Evolutionary conservation across 2,329 filamentous ascomycete genomes (phyloP).

Genomic region (Delphinella strobiligena): DNA sequence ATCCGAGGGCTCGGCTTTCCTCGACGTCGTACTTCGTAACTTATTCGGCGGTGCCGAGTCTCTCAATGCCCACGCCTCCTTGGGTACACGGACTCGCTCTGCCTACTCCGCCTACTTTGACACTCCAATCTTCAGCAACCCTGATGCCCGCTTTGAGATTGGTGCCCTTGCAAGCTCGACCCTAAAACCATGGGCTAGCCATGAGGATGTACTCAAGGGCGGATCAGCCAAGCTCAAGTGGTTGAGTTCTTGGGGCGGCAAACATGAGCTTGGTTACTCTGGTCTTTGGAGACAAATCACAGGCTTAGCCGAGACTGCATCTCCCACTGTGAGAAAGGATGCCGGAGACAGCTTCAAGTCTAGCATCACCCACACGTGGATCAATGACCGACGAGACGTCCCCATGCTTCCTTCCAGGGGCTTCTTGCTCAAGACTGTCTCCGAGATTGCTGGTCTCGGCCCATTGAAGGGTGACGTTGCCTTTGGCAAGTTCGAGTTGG

Average conservation of each 20-base stretch:
- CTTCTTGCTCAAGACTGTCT: slow-evolving; percentile 64
- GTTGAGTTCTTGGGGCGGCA: slow-evolving; percentile 46
- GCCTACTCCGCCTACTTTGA: slow-evolving; percentile 82
- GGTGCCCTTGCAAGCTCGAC: slow-evolving; percentile 75
- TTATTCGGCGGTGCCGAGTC: slow-evolving; percentile 90
- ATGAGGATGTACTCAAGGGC: slow-evolving; percentile 79
- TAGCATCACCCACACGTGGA: slow-evolving; percentile 69
- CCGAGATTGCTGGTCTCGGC: slow-evolving; percentile 80
- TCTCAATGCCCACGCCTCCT: slow-evolving; percentile 72
- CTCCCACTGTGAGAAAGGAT: slow-evolving; percentile 68
- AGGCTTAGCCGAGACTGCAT: slow-evolving; percentile 60
- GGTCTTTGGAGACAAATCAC: slow-evolving; percentile 84
- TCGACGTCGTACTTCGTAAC: slow-evolving; percentile 78
- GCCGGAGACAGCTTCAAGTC: slow-evolving; percentile 88
- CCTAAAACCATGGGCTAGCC: slow-evolving; percentile 83
- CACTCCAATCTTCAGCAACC: slow-evolving; percentile 72
- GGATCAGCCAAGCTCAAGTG: slow-evolving; percentile 67
- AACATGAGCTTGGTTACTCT: slow-evolving; percentile 69
- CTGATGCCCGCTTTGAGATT: slow-evolving; percentile 64
- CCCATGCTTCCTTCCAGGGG: slow-evolving; percentile 73
- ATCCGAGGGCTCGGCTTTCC: slow-evolving; percentile 85
- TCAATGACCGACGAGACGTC: slow-evolving; percentile 69
- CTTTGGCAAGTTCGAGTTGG: slow-evolving; percentile 88
- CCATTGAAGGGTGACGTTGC: slow-evolving; percentile 76
- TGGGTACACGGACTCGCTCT: slow-evolving; percentile 81